Conservation (phyloP, 1,284 basidiomycete genomes). For the Pisolithus thermaeus region DNA sequence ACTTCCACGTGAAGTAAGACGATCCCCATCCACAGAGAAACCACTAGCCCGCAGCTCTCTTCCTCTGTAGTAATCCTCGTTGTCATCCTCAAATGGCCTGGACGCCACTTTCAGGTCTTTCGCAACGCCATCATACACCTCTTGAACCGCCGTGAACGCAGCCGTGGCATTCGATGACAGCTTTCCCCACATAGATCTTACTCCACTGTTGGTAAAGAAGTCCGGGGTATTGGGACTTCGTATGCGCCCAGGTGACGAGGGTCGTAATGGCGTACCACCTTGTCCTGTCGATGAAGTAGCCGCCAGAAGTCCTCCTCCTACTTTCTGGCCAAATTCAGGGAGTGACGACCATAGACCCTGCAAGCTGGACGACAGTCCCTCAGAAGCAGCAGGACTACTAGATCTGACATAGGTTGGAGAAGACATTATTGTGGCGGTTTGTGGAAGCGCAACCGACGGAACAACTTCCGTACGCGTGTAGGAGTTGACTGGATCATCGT, state of each 20-base stretch:
- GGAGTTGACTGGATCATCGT: slow-evolving; percentile 53
- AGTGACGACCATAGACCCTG: slow-evolving; percentile 31
- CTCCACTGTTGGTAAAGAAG: slow-evolving; percentile 46
- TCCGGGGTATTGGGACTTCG: slow-evolving; percentile 39
- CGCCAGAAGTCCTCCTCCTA: slow-evolving; percentile 23
- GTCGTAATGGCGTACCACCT: slow-evolving; percentile 18
- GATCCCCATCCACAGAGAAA: slow-evolving; percentile 35
- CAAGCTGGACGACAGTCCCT: slow-evolving; percentile 26
- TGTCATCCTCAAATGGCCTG: slow-evolving; percentile 23
- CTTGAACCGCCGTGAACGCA: slow-evolving; percentile 73
- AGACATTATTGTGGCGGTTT: slow-evolving; percentile 29
- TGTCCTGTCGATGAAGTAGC: slow-evolving; percentile 17
- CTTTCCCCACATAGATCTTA: slow-evolving; percentile 75
- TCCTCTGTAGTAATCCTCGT: slow-evolving; percentile 31
- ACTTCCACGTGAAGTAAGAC: slow-evolving; percentile 19
- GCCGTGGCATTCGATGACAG: slow-evolving; percentile 75
- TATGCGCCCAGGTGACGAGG: slow-evolving; percentile 13
- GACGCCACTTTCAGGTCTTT: slow-evolving; percentile 54
- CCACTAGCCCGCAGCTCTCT: slow-evolving; percentile 51
- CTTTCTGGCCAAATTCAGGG: slow-evolving; percentile 29
- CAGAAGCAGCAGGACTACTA: slow-evolving; percentile 12
- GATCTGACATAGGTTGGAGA: slow-evolving; percentile 15
- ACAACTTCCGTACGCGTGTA: slow-evolving; percentile 28
- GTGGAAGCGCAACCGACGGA: slow-evolving; percentile 23
- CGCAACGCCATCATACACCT: slow-evolving; percentile 67